Evolutionary conservation across 176 grass and related monocot genomes (phyloP), one percentile per base, ranked within the genome.

Genomic region (Dendrocalamus sinicus): DNA sequence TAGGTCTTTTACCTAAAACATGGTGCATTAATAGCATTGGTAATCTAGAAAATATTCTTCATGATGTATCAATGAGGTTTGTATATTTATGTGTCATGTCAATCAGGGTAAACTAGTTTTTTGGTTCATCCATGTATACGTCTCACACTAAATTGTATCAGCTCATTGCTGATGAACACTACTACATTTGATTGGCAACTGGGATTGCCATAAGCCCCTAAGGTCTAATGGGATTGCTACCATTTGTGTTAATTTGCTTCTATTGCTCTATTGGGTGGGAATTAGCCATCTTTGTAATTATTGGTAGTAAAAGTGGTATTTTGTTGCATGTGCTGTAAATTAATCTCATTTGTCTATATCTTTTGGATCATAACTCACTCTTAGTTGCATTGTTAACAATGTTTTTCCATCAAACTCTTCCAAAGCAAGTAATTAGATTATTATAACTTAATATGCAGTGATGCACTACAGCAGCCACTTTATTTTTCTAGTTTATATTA

Each of bases 161-260:
- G 44, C 22, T 72, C 43, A 48, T 48, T 72, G 43, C 70, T 24
- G 6, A 44, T 47, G 43, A 11, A 26, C 41, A 7, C 70, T 30
- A 30, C 28, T 30, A 30, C 23, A 26, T n/a, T 23, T 30, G 28
- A 72, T 71, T 45, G 41, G 6, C 22, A 23, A 72, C 12, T 48
- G 70, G 70, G 22, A 72, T 47, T 72, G 43, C 22, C 22, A 2
- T 72, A 72, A 72, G 22, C 9, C n/a, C n/a, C 70, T 47, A 72
- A 62, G 9, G 23, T 28, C 60, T 62, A 26, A 47, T 72, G 43
- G 22, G 70, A 43, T 68, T 12, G 24, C 22, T 61, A 61, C 53
- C 50, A 83, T 72, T 73, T 83, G 5, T 10, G 60, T 23, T 46
- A 2, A 73, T 73, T 76, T 76, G 57, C 20, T 67, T 76, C 24